phyloP scores from a whole-genome alignment of 1,284 basidiomycete genomes.

The Marasmius tenuissimus region DNA sequence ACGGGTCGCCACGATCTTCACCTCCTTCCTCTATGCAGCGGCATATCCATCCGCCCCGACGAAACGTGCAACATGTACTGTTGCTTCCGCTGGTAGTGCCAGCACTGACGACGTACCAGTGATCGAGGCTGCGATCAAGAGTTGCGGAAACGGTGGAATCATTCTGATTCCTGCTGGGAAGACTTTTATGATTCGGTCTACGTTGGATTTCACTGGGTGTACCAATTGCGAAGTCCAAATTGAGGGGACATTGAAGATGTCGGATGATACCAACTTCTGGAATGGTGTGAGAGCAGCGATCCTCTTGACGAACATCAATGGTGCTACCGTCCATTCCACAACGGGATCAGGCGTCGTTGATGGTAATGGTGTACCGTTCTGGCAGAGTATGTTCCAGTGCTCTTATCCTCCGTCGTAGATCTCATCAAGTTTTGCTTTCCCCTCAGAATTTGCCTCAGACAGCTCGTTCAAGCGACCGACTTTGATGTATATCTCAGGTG shows the following conservation, averaged over 20 bases:
- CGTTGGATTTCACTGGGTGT: slow-evolving; percentile 28
- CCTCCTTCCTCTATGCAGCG: background rate
- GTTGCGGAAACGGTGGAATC: slow-evolving; percentile 29
- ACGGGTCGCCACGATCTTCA: background rate
- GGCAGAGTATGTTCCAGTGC: slow-evolving; percentile 20
- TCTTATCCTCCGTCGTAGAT: background rate
- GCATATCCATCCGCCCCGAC: background rate
- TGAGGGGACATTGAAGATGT: slow-evolving; percentile 29
- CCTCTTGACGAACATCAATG: slow-evolving; percentile 22
- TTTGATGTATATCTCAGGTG: slow-evolving; percentile 25
- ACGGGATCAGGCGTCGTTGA: slow-evolving; percentile 28
- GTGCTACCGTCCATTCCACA: slow-evolving; percentile 25
- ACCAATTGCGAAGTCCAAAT: slow-evolving; percentile 27
- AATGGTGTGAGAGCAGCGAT: slow-evolving; percentile 24
- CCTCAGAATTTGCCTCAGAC: slow-evolving; percentile 22
- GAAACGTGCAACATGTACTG: slow-evolving; percentile 27
- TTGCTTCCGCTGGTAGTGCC: slow-evolving; percentile 21
- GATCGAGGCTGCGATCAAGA: slow-evolving; percentile 26
- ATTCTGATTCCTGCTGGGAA: slow-evolving; percentile 27
- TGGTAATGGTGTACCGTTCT: slow-evolving; percentile 29
- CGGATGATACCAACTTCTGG: slow-evolving; percentile 26
- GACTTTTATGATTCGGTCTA: slow-evolving; percentile 24
- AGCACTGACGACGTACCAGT: slow-evolving; percentile 29
- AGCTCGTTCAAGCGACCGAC: slow-evolving; percentile 27
- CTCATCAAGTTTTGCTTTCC: background rate